Percentiles rank a stretch among this genome's conserved stretches.
Conservation (phyloP, 225 moss, liverwort and hornwort genomes). For the Rhytidiadelphus loreus region DNA sequence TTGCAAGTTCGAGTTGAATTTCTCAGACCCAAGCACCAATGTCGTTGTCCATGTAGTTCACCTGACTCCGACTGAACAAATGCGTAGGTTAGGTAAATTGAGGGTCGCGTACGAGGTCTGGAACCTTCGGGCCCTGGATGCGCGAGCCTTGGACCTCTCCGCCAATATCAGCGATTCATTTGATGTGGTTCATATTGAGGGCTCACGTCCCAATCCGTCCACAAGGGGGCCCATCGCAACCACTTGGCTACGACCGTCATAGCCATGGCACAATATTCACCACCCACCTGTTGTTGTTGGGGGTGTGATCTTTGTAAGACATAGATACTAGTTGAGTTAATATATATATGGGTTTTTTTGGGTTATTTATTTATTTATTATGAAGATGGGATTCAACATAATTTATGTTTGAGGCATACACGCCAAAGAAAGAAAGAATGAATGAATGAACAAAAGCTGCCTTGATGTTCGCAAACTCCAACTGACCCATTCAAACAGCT, state of each 20-base stretch:
- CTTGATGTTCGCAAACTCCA: background rate
- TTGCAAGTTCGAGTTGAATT: background rate
- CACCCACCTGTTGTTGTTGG: background rate
- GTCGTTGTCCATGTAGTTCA: background rate
- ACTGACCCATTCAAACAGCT: background rate
- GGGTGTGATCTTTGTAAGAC: background rate
- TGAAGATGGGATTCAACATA: too few relatives aligned
- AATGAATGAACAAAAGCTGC: background rate
- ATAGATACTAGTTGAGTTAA: background rate
- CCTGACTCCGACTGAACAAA: too few relatives aligned
- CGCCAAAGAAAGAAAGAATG: background rate
- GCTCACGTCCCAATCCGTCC: background rate
- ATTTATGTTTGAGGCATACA: background rate
- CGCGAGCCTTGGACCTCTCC: background rate
- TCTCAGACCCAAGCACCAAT: background rate
- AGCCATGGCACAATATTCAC: background rate
- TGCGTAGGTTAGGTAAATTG: too few relatives aligned
- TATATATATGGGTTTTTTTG: too few relatives aligned
- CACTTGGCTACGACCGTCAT: background rate
- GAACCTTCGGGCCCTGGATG: background rate
- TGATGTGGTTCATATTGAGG: background rate
- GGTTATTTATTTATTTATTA: too few relatives aligned
- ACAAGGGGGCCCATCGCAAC: background rate
- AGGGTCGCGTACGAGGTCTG: background rate
- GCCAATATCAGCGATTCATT: background rate